A percentile compares a stretch with the other conserved stretches of the same genome.
Conservation (phyloP, 164 flowering plant species). For the Saururus chinensis region DNA sequence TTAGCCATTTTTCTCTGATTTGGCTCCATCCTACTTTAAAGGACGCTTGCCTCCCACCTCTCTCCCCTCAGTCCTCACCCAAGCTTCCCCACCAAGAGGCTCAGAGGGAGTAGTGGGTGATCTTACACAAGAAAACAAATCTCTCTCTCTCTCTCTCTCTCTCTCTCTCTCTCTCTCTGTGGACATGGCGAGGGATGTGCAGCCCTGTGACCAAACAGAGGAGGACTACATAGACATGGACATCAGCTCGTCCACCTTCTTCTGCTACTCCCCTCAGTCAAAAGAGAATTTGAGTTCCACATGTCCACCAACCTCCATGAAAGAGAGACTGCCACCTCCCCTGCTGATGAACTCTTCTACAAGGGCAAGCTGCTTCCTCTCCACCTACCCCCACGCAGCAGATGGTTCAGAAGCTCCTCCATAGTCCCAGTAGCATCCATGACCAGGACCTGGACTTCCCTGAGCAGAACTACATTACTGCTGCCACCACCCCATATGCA, state of each 20-base stretch:
- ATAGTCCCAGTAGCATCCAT: too few species aligned
- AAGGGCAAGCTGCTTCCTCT: constrained; percentile 88
- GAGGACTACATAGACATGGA: constrained; percentile 86
- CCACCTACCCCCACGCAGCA: constrained; percentile 69
- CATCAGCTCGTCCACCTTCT: constrained; percentile 41
- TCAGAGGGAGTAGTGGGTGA: too few species aligned
- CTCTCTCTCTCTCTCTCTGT: too few species aligned
- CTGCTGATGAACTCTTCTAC: constrained; percentile 94
- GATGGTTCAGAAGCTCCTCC: constrained; percentile 63
- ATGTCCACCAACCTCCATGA: constrained; percentile 30
- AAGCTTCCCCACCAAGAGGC: too few species aligned
- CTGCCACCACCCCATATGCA: constrained; percentile 29
- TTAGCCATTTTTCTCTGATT: constrained; percentile 3
- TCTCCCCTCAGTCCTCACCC: neutral
- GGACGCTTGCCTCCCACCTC: constrained; percentile 12
- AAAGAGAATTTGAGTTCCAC: constrained; percentile 88
- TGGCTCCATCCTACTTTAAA: constrained; percentile 30
- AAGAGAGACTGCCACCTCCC: constrained; percentile 35
- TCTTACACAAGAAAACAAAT: too few species aligned
- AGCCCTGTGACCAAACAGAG: constrained; percentile 31
- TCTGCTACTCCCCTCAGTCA: constrained; percentile 21
- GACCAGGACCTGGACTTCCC: constrained; percentile 7
- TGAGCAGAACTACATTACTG: too few species aligned
- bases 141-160: too few species aligned
- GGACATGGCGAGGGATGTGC: constrained; percentile 12